These are phyloP conservation scores for Mucor saturninus DNA, from an alignment of 371 early-diverging fungal genomes.

Conservation along the genomic window DNA sequence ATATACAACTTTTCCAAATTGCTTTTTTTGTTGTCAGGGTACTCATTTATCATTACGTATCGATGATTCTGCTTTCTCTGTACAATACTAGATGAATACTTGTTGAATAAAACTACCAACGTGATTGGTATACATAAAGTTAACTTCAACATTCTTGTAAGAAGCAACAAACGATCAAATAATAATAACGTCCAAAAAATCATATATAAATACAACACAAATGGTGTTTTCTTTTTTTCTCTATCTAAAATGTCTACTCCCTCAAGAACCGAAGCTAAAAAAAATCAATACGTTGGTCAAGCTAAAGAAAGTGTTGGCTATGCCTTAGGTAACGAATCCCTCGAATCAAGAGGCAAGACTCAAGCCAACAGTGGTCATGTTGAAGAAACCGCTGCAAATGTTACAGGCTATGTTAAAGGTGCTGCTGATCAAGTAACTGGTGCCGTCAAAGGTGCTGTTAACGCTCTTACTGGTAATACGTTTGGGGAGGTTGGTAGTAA, in stretches of 20 bases:
- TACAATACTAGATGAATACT: too few species aligned
- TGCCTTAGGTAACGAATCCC: conserved; percentile 35
- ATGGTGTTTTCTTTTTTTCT: not conserved
- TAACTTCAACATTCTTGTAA: too few species aligned
- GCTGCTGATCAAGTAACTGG: conserved; percentile 26
- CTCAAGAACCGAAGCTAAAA: conserved; percentile 30
- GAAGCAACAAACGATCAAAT: too few species aligned
- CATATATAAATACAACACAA: too few species aligned
- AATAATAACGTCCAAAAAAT: too few species aligned
- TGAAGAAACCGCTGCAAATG: conserved; percentile 26
- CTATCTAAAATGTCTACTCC: not conserved
- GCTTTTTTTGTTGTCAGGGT: too few species aligned
- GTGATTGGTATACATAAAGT: too few species aligned
- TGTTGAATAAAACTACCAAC: too few species aligned
- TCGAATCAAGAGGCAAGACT: conserved; percentile 45
- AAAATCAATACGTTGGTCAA: conserved; percentile 44
- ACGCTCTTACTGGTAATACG: conserved; percentile 25
- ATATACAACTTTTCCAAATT: too few species aligned
- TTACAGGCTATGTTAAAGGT: conserved; percentile 22
- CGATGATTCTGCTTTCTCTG: too few species aligned
- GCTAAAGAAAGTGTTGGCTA: conserved; percentile 44
- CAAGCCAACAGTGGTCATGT: conserved; percentile 40
- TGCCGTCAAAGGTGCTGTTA: not conserved
- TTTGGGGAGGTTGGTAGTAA: conserved; percentile 18
- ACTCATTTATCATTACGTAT: too few species aligned